Base-by-base conservation (phyloP, 768 basidiomycete genomes). In the Mrakia frigida region DNA sequence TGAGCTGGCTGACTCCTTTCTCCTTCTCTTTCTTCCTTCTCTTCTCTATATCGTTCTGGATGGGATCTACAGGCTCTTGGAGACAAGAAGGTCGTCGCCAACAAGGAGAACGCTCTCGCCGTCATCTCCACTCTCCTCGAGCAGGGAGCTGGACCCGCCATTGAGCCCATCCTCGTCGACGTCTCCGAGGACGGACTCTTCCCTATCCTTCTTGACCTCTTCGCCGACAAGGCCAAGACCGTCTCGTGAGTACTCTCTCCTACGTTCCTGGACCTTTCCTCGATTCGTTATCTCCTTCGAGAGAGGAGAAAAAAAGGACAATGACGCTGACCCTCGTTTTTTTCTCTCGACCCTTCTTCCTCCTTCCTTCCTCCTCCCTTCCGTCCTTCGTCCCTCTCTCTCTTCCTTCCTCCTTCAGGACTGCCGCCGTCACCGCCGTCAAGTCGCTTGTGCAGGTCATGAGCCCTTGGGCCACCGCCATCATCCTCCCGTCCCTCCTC, bases 1-100 rank as follows among this genome's bases (percentile, higher is more conserved):
- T 39, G 39, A 43, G 33, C 25, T 21, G 18, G 63, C 33, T 46
- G 46, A 50, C 46, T 72, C 16, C 11, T 59, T 13, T 16, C 5
- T 56, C 21, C 28, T 16, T 61, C 43, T 31, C 33, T 72, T 23
- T 39, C 60, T 41, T 23, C 33, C 33, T 28, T 28, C 10, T 31
- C 0, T 52, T 37, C 61, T 59, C 68, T 70, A 33, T 46, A 25
- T 60, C 46, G 21, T 43, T 53, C 28, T 25, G 25, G 31, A 25
- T 28, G 10, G 59, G 10, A 23, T 18, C 35, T n/a, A 28, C 53
- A 84, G 87, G 94, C 93, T 73, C 89, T 97, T 79, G 87, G 86
- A 84, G 93, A 97, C 89, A 98, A 98, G 89, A 97, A 95, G 87
- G 92, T 91, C 25, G 90, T 93, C 72, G 91, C 90, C 78, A 88